A percentile compares a stretch with the other conserved stretches of the same genome.
These are phyloP conservation scores for Alliaria petiolata DNA, from an alignment of 345 rosid genomes.

Conservation along the genomic window DNA sequence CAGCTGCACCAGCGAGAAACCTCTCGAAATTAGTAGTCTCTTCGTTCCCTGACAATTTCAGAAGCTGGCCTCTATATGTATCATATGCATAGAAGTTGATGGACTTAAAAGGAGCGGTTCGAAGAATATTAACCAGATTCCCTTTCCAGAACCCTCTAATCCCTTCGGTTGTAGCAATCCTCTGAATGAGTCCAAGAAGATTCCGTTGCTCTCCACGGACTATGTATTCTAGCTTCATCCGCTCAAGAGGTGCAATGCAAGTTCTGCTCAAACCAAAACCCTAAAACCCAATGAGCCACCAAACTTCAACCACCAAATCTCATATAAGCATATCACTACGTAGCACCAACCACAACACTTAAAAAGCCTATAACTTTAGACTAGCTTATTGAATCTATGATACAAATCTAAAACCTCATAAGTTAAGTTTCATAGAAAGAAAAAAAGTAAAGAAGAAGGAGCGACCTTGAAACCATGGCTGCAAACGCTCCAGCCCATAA, in stretches of 20 bases:
- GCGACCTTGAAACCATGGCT: constrained; percentile 76
- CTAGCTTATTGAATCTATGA: background rate
- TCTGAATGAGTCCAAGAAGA: constrained; percentile 46
- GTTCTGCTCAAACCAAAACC: constrained; percentile 49
- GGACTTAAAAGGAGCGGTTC: constrained; percentile 79
- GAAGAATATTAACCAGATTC: constrained; percentile 62
- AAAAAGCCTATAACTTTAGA: constrained; percentile 5
- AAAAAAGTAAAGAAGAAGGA: constrained; percentile 2
- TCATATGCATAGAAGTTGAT: constrained; percentile 72
- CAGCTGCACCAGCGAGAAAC: constrained; percentile 76
- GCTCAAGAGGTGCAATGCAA: constrained; percentile 69
- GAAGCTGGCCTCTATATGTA: constrained; percentile 66
- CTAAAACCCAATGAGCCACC: constrained; percentile 30
- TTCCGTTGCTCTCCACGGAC: constrained; percentile 61
- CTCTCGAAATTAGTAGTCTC: constrained; percentile 68
- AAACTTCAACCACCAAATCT: constrained; percentile 17
- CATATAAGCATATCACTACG: background rate
- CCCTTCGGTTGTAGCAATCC: constrained; percentile 59
- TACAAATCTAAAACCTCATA: background rate
- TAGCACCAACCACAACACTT: constrained; percentile 1
- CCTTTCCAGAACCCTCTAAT: constrained; percentile 76
- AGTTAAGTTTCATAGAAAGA: background rate
- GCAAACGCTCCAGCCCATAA: constrained; percentile 83
- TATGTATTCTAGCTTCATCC: constrained; percentile 78
- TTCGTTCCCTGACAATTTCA: constrained; percentile 48